Conservation (phyloP, 179 eudicot species). For the Heliamphora ciliata region DNA sequence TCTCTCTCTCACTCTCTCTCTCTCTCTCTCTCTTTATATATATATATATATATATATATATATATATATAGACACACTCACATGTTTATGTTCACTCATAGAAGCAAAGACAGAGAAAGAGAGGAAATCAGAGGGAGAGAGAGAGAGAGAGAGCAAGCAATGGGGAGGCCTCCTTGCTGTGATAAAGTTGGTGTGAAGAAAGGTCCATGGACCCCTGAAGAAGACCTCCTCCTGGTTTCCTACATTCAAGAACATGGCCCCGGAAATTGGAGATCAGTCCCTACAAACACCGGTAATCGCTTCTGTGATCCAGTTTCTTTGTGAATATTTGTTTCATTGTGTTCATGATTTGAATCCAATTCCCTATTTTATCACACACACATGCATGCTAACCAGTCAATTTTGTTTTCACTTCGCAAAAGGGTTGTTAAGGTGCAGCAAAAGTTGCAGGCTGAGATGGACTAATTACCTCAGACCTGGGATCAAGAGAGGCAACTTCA, state of each 20-base stretch:
- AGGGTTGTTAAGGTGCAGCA: constrained; percentile 28
- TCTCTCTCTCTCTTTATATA: too few species aligned
- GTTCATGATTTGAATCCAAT: neutral
- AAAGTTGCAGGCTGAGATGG: constrained; percentile 44
- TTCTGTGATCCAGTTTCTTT: neutral
- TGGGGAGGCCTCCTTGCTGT: constrained; percentile 58
- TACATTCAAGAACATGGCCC: constrained; percentile 58
- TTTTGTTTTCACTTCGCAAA: neutral
- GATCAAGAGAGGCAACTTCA: constrained; percentile 52
- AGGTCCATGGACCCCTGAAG: constrained; percentile 63
- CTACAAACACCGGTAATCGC: constrained; percentile 38
- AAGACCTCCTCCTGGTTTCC: constrained; percentile 45
- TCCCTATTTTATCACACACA: neutral
- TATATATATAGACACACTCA: too few species aligned
- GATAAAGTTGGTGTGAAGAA: constrained; percentile 17
- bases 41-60: too few species aligned
- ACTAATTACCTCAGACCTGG: constrained; percentile 53
- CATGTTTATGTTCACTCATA: neutral
- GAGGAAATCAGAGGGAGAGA: neutral
- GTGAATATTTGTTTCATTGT: neutral
- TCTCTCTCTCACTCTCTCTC: too few species aligned
- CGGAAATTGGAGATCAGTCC: constrained; percentile 54
- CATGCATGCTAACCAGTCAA: neutral
- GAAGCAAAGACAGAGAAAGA: neutral
- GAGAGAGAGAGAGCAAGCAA: constrained; percentile 18